A percentile compares a stretch with the other conserved stretches of the same genome.
phyloP scores from a whole-genome alignment of 2,329 filamentous ascomycete genomes.

The Penicillium thymicola region DNA sequence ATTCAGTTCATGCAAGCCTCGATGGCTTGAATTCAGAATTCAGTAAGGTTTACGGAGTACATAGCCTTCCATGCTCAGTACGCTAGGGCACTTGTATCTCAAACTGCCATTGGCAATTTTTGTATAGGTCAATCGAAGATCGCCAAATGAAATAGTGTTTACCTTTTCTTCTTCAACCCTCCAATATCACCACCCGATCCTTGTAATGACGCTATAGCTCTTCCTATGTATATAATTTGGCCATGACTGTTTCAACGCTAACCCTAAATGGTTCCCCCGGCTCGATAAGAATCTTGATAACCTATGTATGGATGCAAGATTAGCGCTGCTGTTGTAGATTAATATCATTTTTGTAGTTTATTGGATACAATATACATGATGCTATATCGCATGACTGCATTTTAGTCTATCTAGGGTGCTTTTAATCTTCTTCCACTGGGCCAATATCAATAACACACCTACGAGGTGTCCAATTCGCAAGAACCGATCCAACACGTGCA shows the following conservation, averaged over 20 bases:
- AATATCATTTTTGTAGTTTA: not conserved
- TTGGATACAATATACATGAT: not conserved
- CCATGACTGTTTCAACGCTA: not conserved
- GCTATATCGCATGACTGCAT: not conserved
- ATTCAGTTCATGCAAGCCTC: not conserved
- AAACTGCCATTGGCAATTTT: not conserved
- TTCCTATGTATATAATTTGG: not conserved
- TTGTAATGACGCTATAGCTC: not conserved
- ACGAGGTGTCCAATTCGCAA: not conserved
- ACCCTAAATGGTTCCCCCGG: not conserved
- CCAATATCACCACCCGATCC: not conserved
- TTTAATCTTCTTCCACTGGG: not conserved
- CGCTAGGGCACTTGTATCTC: not conserved
- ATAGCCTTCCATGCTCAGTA: not conserved
- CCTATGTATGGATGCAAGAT: not conserved
- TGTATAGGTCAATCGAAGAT: not conserved
- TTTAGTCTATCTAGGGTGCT: too few species aligned
- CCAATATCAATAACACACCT: not conserved
- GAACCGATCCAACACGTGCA: not conserved
- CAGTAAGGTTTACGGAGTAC: not conserved
- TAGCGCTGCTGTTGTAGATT: not conserved
- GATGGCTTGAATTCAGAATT: not conserved
- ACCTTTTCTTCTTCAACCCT: not conserved
- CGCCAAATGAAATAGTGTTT: not conserved
- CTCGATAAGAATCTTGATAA: not conserved